phyloP scores from a whole-genome alignment of 768 basidiomycete genomes.

The Tephrocybe rancida region DNA sequence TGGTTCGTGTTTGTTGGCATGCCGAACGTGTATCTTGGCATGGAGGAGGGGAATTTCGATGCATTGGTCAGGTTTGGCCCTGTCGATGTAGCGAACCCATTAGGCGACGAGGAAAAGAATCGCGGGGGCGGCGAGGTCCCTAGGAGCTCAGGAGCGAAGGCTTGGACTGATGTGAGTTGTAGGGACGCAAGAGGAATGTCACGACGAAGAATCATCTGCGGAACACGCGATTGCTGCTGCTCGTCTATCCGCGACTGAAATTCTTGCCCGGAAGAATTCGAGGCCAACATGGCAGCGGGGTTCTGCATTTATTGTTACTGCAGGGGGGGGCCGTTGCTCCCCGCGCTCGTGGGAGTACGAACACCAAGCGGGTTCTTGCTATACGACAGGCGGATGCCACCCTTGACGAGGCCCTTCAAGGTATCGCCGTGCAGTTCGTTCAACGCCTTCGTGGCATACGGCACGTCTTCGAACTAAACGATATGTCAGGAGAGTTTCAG shows the following conservation, averaged over 20 bases:
- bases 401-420: slow-evolving; percentile 92
- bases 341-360: no score
- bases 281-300: no score
- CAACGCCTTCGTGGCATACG: no score
- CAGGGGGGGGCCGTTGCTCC: slow-evolving; percentile 51
- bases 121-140: no score
- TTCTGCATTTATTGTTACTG: slow-evolving; percentile 47
- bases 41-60: slow-evolving; percentile 33
- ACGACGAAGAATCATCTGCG: no score
- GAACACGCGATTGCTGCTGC: slow-evolving; percentile 22
- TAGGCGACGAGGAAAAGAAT: slow-evolving; percentile 32
- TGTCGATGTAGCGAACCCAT: slow-evolving; percentile 25
- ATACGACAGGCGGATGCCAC: slow-evolving; percentile 93
- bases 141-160: no score
- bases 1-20: slow-evolving; percentile 22
- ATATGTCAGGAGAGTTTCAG: slow-evolving; percentile 10
- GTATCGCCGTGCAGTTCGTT: no score
- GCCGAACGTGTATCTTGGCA: slow-evolving; percentile 41
- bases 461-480: slow-evolving; percentile 85
- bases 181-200: slow-evolving; percentile 22
- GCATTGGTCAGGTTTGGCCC: slow-evolving; percentile 34
- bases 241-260: slow-evolving; percentile 17
- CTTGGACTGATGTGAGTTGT: slow-evolving; percentile 18
- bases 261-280: slow-evolving; percentile 13
- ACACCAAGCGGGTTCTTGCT: slow-evolving; percentile 97